These are phyloP conservation scores for Phylloporus rhodoxanthus DNA, from an alignment of 768 basidiomycete species.

Conservation along the genomic window DNA sequence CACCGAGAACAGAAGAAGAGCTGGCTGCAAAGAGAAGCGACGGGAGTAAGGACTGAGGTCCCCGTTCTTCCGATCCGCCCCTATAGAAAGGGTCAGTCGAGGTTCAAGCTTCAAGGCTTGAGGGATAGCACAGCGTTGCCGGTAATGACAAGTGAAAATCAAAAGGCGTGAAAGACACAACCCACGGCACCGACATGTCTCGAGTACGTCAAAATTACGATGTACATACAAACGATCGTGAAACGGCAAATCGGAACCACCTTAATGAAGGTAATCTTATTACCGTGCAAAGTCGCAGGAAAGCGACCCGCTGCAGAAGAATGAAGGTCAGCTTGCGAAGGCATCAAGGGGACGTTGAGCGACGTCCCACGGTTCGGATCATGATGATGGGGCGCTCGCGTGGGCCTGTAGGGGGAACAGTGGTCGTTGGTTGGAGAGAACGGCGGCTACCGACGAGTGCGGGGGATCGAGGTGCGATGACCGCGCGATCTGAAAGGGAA, in stretches of 20 bases:
- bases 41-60: slow-evolving; percentile 5
- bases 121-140: slow-evolving; percentile 1
- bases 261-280: slow-evolving; percentile 22
- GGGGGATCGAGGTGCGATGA: slow-evolving; percentile 21
- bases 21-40: slow-evolving; percentile 6
- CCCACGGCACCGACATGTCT: slow-evolving; percentile 24
- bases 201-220: slow-evolving; percentile 23
- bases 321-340: slow-evolving; percentile 3
- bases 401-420: background rate
- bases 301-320: slow-evolving; percentile 3
- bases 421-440: background rate
- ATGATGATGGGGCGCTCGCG: background rate
- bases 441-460: slow-evolving; percentile 9
- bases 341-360: slow-evolving; percentile 3
- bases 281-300: slow-evolving; percentile 13
- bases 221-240: slow-evolving; percentile 8
- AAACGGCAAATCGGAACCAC: slow-evolving; percentile 18
- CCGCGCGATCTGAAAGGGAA: slow-evolving; percentile 19
- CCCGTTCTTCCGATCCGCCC: slow-evolving; percentile 13
- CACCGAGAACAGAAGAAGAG: slow-evolving; percentile 3
- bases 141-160: slow-evolving; percentile 23
- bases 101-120: slow-evolving; percentile 3
- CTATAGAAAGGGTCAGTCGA: slow-evolving; percentile 5
- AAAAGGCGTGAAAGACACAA: slow-evolving; percentile 12
- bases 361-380: slow-evolving; percentile 18